Evolutionary conservation across 208 protist genomes (phyloP), one percentile per base, ranked within the genome.

Genomic region (Strigomonas galati): DNA sequence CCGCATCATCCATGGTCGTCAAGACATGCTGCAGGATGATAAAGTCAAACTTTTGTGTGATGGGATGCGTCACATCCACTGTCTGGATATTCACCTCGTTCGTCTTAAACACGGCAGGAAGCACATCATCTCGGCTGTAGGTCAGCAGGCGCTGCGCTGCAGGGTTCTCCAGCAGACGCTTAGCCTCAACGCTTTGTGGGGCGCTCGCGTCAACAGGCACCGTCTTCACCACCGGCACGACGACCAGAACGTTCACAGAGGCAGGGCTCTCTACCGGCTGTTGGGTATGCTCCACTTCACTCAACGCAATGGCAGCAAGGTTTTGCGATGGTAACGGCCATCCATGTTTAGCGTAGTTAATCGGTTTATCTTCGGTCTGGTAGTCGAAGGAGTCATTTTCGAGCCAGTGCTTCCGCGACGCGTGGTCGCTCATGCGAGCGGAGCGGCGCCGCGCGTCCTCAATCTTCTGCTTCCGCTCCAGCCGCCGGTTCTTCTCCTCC

Each of bases 371-470:
- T 61, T 97, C 89, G 5, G 71, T 78, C 57, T 97, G 92, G 73
- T 95, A 97, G 62, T 97, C 92, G 77, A 94, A 97, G 27, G 62
- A 26, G 65, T 95, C 92, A 65, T 94, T 93, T 4, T 66, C 51
- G 24, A 93, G 72, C 89, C 89, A 96, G 21, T 78, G 57, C 26
- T 62, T 44, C 19, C n/a, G 21, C 14, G 27, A 19, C 56, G 12
- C 56, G n/a, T 49, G 14, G 27, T 10, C 26, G 10, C 7, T 32
- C n/a, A 27, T 15, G 9, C 53, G 23, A 17, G 58, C 27, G 23
- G 23, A 55, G 48, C 56, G 61, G 15, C 79, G 74, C 12, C 86
- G 77, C 2, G 85, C 88, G 48, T 91, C 84, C 65, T 94, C 92
- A 58, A 94, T 86, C 9, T 73, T 63, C 40, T 63, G 28, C 53